phyloP scores from a whole-genome alignment of 228 moss, liverwort and hornwort species.

The Sphagnum fallax region DNA sequence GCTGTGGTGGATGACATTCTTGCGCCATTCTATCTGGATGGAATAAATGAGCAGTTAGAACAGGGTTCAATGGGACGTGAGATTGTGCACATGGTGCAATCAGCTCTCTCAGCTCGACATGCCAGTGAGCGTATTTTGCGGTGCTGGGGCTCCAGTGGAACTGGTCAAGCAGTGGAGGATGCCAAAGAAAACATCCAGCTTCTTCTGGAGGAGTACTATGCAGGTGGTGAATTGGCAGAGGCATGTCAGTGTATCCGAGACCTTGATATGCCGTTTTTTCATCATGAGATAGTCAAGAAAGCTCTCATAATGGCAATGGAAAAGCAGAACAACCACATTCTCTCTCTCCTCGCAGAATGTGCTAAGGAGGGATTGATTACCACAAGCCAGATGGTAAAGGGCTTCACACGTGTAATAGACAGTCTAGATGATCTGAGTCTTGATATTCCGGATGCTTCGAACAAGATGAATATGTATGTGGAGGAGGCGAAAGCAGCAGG shows the following conservation, averaged over 20 bases:
- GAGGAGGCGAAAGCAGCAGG: conserved; percentile 68
- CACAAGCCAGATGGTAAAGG: conserved; percentile 89
- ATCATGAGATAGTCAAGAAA: conserved; percentile 95
- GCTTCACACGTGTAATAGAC: conserved; percentile 62
- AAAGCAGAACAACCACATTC: conserved; percentile 71
- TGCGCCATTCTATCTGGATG: conserved; percentile 78
- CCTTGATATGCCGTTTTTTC: conserved; percentile 89
- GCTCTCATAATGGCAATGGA: conserved; percentile 92
- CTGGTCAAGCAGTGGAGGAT: conserved; percentile 65
- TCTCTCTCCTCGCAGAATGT: conserved; percentile 66
- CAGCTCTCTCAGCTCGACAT: conserved; percentile 63
- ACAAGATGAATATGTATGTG: conserved; percentile 53
- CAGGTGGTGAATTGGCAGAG: conserved; percentile 86
- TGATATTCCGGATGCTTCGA: conserved; percentile 75
- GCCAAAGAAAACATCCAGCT: conserved; percentile 30
- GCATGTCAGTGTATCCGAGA: conserved; percentile 95
- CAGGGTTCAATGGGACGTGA: conserved; percentile 77
- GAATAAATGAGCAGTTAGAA: conserved; percentile 74
- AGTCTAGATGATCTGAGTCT: conserved; percentile 68
- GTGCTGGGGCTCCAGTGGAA: conserved; percentile 95
- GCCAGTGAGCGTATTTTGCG: conserved; percentile 93
- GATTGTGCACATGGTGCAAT: conserved; percentile 70
- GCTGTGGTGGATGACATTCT: conserved; percentile 94
- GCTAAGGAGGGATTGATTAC: conserved; percentile 84
- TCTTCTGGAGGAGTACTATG: conserved; percentile 81